Evolutionary conservation across 768 basidiomycete species (phyloP), one percentile per base, ranked within the genome.

Genomic region (Lentinus brumalis): DNA sequence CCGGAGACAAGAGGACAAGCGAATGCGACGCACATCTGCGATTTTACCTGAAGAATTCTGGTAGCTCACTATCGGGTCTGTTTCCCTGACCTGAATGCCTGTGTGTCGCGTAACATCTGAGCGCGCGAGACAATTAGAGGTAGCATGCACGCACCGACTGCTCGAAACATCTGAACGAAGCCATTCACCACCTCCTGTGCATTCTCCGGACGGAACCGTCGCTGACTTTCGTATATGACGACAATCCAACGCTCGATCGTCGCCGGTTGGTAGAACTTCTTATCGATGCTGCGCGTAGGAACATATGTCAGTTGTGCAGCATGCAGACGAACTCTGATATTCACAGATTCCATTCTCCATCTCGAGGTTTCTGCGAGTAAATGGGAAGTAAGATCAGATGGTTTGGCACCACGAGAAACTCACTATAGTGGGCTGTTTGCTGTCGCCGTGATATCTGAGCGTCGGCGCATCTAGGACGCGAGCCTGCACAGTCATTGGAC

Each of bases 331-430:
- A 40, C 16, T 26, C 8, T n/a, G 30, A 21, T 21, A 52, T 75
- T 41, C 54, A 86, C 91, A 92, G 89, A 59, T 92, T 93, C 91
- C 91, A 93, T 0, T 83, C 74, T 4, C 91, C 91, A 56, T 91
- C 84, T 6, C 71, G 75, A 0, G 89, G 90, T 39, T 69, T 72
- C 87, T 89, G 61, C 11, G 16, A 18, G 35, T 7, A 49, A 12
- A 26, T 29, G 12, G 6, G 8, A 14, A 26, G 21, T 15, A 52
- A 45, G 46, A 54, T 55, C n/a, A 26, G 21, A 30, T 26, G 21
- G 21, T 26, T 26, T 26, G 12, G 18, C 38, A 64, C 31, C 65
- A 55, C 65, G 21, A 26, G 21, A 32, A 1, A 74, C 86, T 66
- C 63, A 88, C 88, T 15, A 89, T 83, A 8, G 80, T 85, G 8